Evolutionary conservation across 345 rosid species (phyloP).

Genomic region (Rhodomyrtus tomentosa): DNA sequence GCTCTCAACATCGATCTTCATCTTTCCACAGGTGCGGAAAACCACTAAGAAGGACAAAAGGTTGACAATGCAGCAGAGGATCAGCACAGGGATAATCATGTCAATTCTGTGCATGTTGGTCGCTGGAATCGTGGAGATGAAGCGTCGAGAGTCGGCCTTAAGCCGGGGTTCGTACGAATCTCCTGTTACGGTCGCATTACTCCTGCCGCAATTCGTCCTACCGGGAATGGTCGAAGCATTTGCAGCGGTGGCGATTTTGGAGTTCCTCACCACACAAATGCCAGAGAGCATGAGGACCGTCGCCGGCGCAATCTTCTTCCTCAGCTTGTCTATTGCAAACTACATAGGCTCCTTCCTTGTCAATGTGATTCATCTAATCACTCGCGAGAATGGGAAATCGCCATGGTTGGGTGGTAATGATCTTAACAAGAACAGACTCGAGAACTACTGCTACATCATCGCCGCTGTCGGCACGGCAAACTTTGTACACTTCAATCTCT

Average conservation of each 20-base stretch:
- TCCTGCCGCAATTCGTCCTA: conserved; percentile 53
- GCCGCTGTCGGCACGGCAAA: conserved; percentile 30
- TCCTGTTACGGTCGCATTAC: conserved; percentile 20
- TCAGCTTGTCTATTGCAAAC: conserved; percentile 45
- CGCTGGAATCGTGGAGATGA: conserved; percentile 37
- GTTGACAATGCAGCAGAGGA: conserved; percentile 35
- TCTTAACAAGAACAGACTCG: conserved; percentile 38
- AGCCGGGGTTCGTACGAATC: conserved; percentile 26
- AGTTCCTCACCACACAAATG: conserved; percentile 49
- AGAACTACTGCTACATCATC: conserved; percentile 35
- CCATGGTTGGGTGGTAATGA: conserved; percentile 66
- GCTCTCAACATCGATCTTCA: conserved; percentile 51
- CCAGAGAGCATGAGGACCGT: conserved; percentile 72
- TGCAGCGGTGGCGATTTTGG: conserved; percentile 59
- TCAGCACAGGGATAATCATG: conserved; percentile 44
- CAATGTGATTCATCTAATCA: conserved; percentile 17
- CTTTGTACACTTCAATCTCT: conserved; percentile 41
- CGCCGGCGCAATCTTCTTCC: conserved; percentile 60
- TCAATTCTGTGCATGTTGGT: conserved; percentile 41
- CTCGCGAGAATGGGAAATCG: conserved; percentile 4
- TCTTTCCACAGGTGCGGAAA: conserved; percentile 24
- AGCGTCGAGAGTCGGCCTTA: conserved; percentile 30
- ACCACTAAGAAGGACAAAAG: conserved; percentile 16
- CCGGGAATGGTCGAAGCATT: conserved; percentile 67
- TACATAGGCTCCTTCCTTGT: conserved; percentile 35